Evolutionary conservation across 2,329 filamentous ascomycete genomes (phyloP).

Genomic region (Fusarium algeriense): DNA sequence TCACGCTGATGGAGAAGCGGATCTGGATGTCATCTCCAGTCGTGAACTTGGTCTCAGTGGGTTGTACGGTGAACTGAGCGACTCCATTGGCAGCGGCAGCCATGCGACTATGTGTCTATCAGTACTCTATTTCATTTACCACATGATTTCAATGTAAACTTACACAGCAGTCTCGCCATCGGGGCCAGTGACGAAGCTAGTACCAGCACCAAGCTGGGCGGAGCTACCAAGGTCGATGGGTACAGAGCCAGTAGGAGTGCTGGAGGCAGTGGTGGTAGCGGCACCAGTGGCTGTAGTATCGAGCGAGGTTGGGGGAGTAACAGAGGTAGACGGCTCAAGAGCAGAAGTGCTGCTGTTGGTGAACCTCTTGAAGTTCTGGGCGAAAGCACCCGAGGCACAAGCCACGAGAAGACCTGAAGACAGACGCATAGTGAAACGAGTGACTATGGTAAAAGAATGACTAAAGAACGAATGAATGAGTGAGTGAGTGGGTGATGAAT

Average conservation of each 20-base stretch:
- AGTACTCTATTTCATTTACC: neutral
- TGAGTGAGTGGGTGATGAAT: neutral
- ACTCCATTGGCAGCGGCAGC: neutral
- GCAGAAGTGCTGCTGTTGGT: constrained; percentile 22
- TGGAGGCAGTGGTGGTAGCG: neutral
- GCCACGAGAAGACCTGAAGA: constrained; percentile 11
- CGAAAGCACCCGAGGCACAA: constrained; percentile 3
- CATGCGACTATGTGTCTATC: neutral
- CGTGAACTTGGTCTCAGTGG: neutral
- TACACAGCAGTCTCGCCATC: neutral
- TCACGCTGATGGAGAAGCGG: neutral
- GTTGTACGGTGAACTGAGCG: neutral
- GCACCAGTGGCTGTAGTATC: neutral
- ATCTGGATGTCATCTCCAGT: constrained; percentile 3
- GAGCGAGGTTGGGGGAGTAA: neutral
- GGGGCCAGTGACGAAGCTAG: neutral
- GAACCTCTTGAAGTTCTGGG: constrained; percentile 10
- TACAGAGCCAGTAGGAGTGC: rapidly evolving
- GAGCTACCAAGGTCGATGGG: neutral
- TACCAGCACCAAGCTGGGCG: rapidly evolving
- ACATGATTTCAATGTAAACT: neutral
- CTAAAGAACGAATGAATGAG: constrained; percentile 1
- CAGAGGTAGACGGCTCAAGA: neutral
- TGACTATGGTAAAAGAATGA: constrained; percentile 10
- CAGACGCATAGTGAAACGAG: constrained; percentile 23